Evolutionary conservation across 805 yeast species (phyloP), one percentile per base, ranked within the genome.

Genomic region (Metschnikowia dekortorum): DNA sequence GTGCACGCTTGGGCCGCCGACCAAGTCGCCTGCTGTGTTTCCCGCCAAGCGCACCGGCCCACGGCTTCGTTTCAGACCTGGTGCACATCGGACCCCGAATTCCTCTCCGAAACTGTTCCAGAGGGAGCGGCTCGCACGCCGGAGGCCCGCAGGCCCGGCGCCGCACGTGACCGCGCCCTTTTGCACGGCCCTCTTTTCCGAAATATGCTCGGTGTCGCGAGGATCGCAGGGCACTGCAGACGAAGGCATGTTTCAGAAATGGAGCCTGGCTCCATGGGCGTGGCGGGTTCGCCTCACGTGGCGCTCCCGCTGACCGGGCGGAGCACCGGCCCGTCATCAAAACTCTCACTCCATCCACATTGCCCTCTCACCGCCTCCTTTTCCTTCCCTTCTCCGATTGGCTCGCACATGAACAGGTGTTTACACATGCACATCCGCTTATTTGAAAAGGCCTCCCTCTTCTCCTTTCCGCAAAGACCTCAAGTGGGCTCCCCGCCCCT

Each of bases 401-500:
- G 45, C 26, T 33, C 31, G 32, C 22, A 42, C 22, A 11, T 42
- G 30, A 13, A 18, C 45, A 42, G 26, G 31, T 42, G 38, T 22
- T 42, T 22, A 13, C 11, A 26, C 30, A 42, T 42, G 45, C 45
- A 33, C 45, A 38, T 22, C n/a, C 31, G 45, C 45, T 26, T 33
- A 42, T 22, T 42, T 42, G 18, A n/a, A 8, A 26, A 14, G 34
- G 8, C 14, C 14, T 14, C 26, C 34, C 29, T 26, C 33, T 29
- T 10, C n/a, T 29, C 28, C 42, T 26, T 31, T 26, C 39, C 29
- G 11, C 29, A 11, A 37, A 37, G 14, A 14, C n/a, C 22, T 22
- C 22, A 4, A 22, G 22, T 22, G 22, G 22, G 22, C 22, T 4
- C 22, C 22, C 22, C 22, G 1, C 5, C 22, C 11, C 26, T 8